Conservation (phyloP, 805 yeast species). For the Zygoascus flipseniorum region DNA sequence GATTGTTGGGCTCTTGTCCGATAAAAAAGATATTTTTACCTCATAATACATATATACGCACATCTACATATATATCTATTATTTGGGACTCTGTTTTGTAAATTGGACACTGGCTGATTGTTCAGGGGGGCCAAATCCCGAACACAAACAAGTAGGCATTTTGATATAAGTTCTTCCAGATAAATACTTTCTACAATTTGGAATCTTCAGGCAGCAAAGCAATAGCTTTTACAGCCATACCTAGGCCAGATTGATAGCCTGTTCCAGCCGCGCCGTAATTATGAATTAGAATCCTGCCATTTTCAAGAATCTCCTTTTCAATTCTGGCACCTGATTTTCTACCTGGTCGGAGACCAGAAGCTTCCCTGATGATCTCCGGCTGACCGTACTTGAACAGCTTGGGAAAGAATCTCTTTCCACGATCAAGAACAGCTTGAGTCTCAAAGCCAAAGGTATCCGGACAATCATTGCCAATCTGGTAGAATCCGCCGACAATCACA, state of each 20-base stretch:
- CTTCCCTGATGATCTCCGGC: constrained; percentile 50
- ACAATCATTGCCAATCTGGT: constrained; percentile 56
- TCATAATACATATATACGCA: too few relatives aligned
- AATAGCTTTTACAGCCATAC: constrained; percentile 44
- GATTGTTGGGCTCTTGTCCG: too few relatives aligned
- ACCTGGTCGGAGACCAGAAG: constrained; percentile 69
- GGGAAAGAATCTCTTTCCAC: constrained; percentile 44
- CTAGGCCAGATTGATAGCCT: constrained; percentile 68
- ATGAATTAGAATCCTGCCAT: constrained; percentile 46
- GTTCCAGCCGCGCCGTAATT: constrained; percentile 74
- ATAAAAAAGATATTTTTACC: too few relatives aligned
- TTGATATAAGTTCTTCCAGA: too few relatives aligned
- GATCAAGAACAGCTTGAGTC: constrained; percentile 50
- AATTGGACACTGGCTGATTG: too few relatives aligned
- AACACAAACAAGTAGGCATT: too few relatives aligned
- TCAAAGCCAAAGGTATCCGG: constrained; percentile 50
- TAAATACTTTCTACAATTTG: not conserved
- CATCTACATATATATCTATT: too few relatives aligned
- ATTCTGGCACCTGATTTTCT: constrained; percentile 70
- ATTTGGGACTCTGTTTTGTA: too few relatives aligned
- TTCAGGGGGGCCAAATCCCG: too few relatives aligned
- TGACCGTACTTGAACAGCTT: constrained; percentile 35
- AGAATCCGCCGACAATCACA: constrained; percentile 66
- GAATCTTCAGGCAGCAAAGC: constrained; percentile 13
- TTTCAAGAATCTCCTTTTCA: constrained; percentile 39